These are phyloP conservation scores for Daldinia childiae DNA, from an alignment of 495 filamentous ascomycete species.

Conservation along the genomic window DNA sequence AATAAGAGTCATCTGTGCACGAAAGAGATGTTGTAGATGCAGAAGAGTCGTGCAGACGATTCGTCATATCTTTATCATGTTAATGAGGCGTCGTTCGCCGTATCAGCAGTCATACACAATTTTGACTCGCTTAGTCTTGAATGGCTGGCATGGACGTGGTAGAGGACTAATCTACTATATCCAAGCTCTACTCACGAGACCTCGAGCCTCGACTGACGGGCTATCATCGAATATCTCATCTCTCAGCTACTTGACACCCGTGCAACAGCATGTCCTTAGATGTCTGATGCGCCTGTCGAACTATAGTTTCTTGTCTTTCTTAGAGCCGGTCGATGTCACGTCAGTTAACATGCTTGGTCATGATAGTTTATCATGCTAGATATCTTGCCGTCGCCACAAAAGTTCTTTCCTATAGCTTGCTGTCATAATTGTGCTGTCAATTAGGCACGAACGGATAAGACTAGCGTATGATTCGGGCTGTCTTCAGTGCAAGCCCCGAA, in stretches of 20 bases:
- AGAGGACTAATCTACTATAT: not conserved
- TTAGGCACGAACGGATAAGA: constrained; percentile 3
- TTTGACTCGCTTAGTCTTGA: constrained; percentile 3
- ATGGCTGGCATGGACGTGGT: not conserved
- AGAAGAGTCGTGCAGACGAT: constrained; percentile 14
- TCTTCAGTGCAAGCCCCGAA: not conserved
- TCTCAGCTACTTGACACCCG: constrained; percentile 7
- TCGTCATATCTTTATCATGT: constrained; percentile 26
- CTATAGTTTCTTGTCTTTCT: not conserved
- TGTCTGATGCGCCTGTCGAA: not conserved
- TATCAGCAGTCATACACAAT: constrained; percentile 8
- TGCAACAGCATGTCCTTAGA: not conserved
- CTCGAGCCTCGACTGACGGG: constrained; percentile 2
- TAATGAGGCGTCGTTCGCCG: not conserved
- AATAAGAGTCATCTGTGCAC: constrained; percentile 26
- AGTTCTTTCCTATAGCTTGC: not conserved
- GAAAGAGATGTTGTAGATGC: constrained; percentile 13
- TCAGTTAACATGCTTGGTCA: not conserved
- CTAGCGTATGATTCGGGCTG: constrained; percentile 9
- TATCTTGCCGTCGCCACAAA: not conserved
- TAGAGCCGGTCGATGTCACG: not conserved
- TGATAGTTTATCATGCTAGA: not conserved
- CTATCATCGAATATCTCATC: not conserved
- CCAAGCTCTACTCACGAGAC: not conserved
- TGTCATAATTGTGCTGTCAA: constrained; percentile 1